These are phyloP conservation scores for Pogostemon cablin DNA, from an alignment of 257 asterid species.

Conservation along the genomic window DNA sequence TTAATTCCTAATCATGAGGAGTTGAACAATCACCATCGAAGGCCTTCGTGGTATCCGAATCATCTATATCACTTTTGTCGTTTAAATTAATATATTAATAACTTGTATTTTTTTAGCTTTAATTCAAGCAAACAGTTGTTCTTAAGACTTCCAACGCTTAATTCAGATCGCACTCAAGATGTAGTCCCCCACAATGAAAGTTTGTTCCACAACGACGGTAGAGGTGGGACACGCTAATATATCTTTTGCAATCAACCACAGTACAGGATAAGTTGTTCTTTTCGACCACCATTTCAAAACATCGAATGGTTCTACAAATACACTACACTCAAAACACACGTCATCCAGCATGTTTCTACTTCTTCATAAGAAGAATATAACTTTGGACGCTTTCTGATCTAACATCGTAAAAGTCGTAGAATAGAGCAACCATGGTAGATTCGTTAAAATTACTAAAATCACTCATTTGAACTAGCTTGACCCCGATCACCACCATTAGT, in stretches of 20 bases:
- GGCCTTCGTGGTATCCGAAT: not conserved
- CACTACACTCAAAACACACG: not conserved
- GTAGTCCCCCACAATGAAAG: not conserved
- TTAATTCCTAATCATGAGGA: too few relatives aligned
- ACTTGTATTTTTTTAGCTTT: conserved; percentile 9
- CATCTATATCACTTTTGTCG: not conserved
- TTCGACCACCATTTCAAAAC: conserved; percentile 25
- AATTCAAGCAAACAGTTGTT: conserved; percentile 2
- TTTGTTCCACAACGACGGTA: not conserved
- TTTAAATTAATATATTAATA: not conserved
- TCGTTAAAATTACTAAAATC: not conserved
- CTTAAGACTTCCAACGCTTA: not conserved
- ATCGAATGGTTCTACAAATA: not conserved
- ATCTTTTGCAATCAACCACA: conserved; percentile 24
- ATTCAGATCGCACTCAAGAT: not conserved
- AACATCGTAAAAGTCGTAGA: not conserved
- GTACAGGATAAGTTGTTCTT: not conserved
- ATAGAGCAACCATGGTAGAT: too few relatives aligned
- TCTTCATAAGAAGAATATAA: not conserved
- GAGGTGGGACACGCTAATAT: conserved; percentile 21
- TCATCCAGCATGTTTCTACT: not conserved
- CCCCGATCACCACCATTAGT: not conserved
- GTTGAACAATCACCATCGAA: too few relatives aligned
- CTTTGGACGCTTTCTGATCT: not conserved
- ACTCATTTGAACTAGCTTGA: not conserved